Evolutionary conservation across 345 rosid species (phyloP).

Genomic region (Eucalyptus regnans): DNA sequence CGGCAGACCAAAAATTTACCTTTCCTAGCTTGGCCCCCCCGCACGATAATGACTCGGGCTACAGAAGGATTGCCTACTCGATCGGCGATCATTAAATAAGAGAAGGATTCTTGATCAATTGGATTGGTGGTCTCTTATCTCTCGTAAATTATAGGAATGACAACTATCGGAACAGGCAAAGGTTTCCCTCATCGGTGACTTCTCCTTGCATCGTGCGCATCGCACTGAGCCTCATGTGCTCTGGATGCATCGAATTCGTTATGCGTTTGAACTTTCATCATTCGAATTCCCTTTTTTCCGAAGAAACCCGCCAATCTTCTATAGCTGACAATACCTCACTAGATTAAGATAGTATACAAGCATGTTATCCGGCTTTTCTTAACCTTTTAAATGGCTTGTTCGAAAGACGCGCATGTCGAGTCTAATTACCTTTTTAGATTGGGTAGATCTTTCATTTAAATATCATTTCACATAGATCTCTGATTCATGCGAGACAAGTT

Average conservation of each 20-base stretch:
- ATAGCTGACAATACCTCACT: neutral
- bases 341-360: neutral
- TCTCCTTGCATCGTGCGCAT: neutral
- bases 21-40: neutral
- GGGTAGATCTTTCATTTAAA: neutral
- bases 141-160: neutral
- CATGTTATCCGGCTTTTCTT: neutral
- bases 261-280: neutral
- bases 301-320: neutral
- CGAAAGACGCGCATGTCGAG: rapidly evolving
- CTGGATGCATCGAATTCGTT: neutral
- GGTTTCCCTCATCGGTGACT: neutral
- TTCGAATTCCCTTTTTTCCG: neutral
- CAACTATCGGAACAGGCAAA: neutral
- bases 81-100: neutral
- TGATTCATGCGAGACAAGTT: rapidly evolving
- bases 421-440: neutral
- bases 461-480: neutral
- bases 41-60: neutral
- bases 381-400: neutral
- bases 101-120: neutral
- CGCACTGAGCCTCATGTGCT: neutral
- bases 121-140: neutral
- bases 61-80: neutral
- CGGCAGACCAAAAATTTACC: neutral